phyloP scores from a whole-genome alignment of 148 eudicot species.

The Silene conica region DNA sequence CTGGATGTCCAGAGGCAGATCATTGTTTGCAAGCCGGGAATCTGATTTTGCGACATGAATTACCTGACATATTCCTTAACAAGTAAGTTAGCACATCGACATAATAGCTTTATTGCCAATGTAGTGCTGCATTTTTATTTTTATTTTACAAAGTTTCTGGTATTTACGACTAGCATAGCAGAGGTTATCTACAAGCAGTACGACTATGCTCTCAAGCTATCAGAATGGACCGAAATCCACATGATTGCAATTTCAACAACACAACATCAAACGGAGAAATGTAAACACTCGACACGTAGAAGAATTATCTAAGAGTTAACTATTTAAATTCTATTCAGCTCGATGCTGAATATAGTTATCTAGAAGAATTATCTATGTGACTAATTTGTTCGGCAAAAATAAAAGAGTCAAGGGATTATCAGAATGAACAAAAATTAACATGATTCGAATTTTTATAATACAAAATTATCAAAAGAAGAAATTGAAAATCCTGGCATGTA shows the following conservation, averaged over 20 bases:
- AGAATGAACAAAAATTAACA: too few species aligned
- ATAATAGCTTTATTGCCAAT: neutral
- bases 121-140: neutral
- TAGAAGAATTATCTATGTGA: neutral
- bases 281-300: neutral
- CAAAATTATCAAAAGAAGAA: too few species aligned
- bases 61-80: slow-evolving; percentile 38
- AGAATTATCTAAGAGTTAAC: neutral
- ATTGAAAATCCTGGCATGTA: too few species aligned
- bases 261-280: neutral
- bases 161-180: neutral
- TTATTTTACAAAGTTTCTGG: neutral
- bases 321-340: neutral
- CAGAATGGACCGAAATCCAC: neutral
- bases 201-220: neutral
- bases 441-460: too few species aligned
- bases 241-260: neutral
- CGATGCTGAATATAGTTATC: neutral
- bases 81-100: slow-evolving; percentile 17
- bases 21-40: slow-evolving; percentile 91
- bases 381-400: neutral
- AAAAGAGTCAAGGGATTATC: too few species aligned
- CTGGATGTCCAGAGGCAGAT: slow-evolving; percentile 88
- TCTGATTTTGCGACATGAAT: slow-evolving; percentile 95
- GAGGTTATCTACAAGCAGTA: neutral